Evolutionary conservation across 768 basidiomycete species (phyloP), one percentile per base, ranked within the genome.

Genomic region (Amanita rubescens): DNA sequence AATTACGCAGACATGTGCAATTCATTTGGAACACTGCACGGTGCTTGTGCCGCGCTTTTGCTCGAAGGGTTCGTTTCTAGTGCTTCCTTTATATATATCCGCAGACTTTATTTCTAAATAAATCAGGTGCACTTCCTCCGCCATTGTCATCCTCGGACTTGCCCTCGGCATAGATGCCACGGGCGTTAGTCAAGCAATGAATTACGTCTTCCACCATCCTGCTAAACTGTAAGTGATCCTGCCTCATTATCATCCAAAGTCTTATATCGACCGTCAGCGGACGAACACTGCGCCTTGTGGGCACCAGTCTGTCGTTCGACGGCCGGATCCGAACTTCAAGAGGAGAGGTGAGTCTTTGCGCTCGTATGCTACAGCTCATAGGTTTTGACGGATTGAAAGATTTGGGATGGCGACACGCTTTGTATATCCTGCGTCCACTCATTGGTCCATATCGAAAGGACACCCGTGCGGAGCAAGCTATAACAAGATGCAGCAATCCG

Each of bases 11-110:
- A 82, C 51, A 82, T 84, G 81, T 68, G 79, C 55, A 82, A 82
- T 47, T 59, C 69, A 14, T 63, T 62, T 49, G 70, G 74, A 7
- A 71, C 67, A 15, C 52, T 84, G n/a, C 82, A 84, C 49, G 82
- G 81, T 1, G 80, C 70, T 5, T 83, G 80, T 59, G 73, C 77
- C 3, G 79, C 76, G 0, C 74, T 80, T 56, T 68, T 84, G 27
- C 70, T 82, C 27, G 81, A 82, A 64, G 69, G 70, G 82, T 78
- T 57, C 24, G 78, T 65, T 35, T 12, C 32, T 30, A 33, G 7
- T 41, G 6, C 38, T 35, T 34, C 17, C 14, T 20, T 32, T n/a
- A 20, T 9, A 43, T 7, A 15, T 9, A 27, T 20, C 25, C 39
- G 32, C n/a, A 14, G 33, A 20, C 6, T 5, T 42, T 51, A 35